These are phyloP conservation scores for Podila horticola DNA, from an alignment of 192 early-diverging fungal genomes.

Conservation along the genomic window DNA sequence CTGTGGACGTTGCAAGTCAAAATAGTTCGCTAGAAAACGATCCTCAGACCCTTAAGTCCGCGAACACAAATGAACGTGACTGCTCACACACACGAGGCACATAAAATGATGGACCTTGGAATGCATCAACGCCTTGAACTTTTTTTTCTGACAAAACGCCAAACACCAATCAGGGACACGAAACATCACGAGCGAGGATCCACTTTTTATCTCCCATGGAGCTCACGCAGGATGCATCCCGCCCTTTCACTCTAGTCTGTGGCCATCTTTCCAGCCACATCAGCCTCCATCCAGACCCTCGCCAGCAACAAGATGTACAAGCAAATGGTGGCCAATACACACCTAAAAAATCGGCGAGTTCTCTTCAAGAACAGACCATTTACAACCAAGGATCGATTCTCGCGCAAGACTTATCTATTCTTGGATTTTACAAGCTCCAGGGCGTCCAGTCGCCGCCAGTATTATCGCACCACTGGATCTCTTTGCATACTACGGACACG, in stretches of 20 bases:
- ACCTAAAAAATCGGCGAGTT: neutral
- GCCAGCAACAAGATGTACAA: constrained; percentile 1
- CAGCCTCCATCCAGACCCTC: constrained; percentile 31
- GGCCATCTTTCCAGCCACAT: constrained; percentile 45
- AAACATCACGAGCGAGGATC: constrained; percentile 6
- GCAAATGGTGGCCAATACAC: constrained; percentile 3
- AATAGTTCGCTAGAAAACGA: too few relatives aligned
- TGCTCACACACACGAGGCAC: too few relatives aligned
- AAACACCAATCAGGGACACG: neutral
- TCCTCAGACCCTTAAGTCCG: too few relatives aligned
- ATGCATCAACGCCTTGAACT: too few relatives aligned
- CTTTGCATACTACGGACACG: constrained; percentile 7
- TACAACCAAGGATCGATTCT: constrained; percentile 33
- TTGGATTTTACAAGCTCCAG: constrained; percentile 30
- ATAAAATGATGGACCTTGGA: too few relatives aligned
- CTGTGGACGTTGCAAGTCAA: too few relatives aligned
- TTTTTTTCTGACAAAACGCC: neutral
- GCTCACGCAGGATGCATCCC: neutral
- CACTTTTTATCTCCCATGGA: neutral
- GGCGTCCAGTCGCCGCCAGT: constrained; percentile 39
- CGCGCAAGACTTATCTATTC: constrained; percentile 38
- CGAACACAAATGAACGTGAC: too few relatives aligned
- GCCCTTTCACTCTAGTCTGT: constrained; percentile 33
- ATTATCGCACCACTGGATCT: constrained; percentile 42
- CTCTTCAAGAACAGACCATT: constrained; percentile 28